A percentile compares a stretch with the other conserved stretches of the same genome.
phyloP scores from a whole-genome alignment of 164 flowering plant species.

The Hamamelis virginiana region DNA sequence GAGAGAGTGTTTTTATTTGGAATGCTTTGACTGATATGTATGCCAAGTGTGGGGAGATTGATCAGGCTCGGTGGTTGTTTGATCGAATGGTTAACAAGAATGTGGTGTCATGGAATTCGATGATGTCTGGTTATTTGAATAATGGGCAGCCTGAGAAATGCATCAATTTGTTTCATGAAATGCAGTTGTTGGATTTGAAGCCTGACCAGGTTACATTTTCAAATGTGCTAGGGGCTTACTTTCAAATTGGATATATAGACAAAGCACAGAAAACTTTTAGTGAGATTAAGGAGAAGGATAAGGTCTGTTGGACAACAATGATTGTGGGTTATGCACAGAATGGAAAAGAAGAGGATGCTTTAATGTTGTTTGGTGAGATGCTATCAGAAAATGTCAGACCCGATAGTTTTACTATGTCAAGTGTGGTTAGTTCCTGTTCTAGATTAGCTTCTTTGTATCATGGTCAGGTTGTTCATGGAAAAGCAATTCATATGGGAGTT shows the following conservation, averaged over 20 bases:
- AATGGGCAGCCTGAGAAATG: slow-evolving; percentile 38
- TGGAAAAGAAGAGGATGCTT: slow-evolving; percentile 50
- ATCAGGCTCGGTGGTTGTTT: slow-evolving; percentile 45
- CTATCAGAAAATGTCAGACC: slow-evolving; percentile 34
- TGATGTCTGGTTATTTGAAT: slow-evolving; percentile 45
- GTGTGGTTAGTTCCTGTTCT: slow-evolving; percentile 49
- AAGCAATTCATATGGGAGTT: slow-evolving; percentile 33
- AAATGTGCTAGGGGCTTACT: slow-evolving; percentile 44
- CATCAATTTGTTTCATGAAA: slow-evolving; percentile 38
- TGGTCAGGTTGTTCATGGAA: slow-evolving; percentile 51
- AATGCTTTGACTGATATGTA: slow-evolving; percentile 61
- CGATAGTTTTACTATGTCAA: slow-evolving; percentile 43
- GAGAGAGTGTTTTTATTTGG: slow-evolving; percentile 37
- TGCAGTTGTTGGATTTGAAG: slow-evolving; percentile 33
- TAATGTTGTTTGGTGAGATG: slow-evolving; percentile 41
- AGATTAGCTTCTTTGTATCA: slow-evolving; percentile 39
- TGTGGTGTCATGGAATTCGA: slow-evolving; percentile 39
- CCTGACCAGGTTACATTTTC: slow-evolving; percentile 54
- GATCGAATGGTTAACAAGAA: slow-evolving; percentile 35
- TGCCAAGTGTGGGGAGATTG: slow-evolving; percentile 52
- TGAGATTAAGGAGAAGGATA: slow-evolving; percentile 38
- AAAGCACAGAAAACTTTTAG: slow-evolving; percentile 38
- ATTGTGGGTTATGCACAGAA: slow-evolving; percentile 51
- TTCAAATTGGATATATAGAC: slow-evolving; percentile 31
- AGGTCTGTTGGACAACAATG: slow-evolving; percentile 59